A percentile compares a stretch with the other conserved stretches of the same genome.
These are phyloP conservation scores for Rhododendron kiyosumense DNA, from an alignment of 148 eudicot genomes.

Conservation along the genomic window DNA sequence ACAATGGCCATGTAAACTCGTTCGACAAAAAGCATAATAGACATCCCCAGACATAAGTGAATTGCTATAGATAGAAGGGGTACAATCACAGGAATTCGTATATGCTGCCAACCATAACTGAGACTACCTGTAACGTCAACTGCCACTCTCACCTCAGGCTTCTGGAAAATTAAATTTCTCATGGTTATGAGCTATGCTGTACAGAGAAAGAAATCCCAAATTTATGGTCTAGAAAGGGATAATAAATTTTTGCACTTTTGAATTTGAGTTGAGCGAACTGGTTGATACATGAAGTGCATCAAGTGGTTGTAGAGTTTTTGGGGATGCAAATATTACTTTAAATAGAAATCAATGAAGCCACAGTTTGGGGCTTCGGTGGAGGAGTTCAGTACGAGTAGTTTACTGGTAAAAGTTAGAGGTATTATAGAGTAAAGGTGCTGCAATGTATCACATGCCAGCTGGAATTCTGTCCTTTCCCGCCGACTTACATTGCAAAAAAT, in stretches of 20 bases:
- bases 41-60: slow-evolving; percentile 40
- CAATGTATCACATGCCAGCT: slow-evolving; percentile 26
- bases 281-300: slow-evolving; percentile 4
- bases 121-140: slow-evolving; percentile 23
- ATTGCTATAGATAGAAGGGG: slow-evolving; percentile 31
- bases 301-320: neutral
- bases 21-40: slow-evolving; percentile 45
- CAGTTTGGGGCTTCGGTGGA: slow-evolving; percentile 21
- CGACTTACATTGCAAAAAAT: slow-evolving; percentile 16
- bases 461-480: slow-evolving; percentile 25
- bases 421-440: slow-evolving; percentile 15
- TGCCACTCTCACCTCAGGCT: slow-evolving; percentile 11
- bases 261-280: neutral
- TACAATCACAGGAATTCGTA: slow-evolving; percentile 29
- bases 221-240: neutral
- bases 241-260: neutral
- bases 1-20: slow-evolving; percentile 50
- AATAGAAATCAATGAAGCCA: slow-evolving; percentile 22
- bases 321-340: slow-evolving; percentile 18
- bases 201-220: neutral
- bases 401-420: slow-evolving; percentile 1
- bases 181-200: slow-evolving; percentile 18
- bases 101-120: slow-evolving; percentile 26
- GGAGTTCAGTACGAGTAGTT: slow-evolving; percentile 8
- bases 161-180: slow-evolving; percentile 23